Conservation (phyloP, 768 basidiomycete genomes). For the Tricholoma matsutake region DNA sequence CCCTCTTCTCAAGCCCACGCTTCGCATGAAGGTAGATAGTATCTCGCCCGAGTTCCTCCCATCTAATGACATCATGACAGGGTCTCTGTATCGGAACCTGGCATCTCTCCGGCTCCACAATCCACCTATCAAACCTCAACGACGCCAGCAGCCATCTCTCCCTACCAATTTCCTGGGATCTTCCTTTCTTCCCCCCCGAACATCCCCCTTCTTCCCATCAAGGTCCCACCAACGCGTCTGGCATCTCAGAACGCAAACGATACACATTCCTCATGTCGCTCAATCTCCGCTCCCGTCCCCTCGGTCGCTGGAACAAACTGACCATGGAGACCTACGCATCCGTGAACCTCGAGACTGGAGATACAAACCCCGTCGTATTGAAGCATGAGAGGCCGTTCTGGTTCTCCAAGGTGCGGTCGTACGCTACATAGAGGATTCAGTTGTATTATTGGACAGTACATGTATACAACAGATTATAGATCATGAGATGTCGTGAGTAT, state of each 20-base stretch:
- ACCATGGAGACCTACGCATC: constrained; percentile 73
- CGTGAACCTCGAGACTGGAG: constrained; percentile 73
- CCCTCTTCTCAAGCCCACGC: constrained; percentile 67
- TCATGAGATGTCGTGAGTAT: background rate
- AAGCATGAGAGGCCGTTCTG: constrained; percentile 90
- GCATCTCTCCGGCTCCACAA: constrained; percentile 58
- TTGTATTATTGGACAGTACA: background rate
- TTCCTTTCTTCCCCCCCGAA: background rate
- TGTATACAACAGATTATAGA: background rate
- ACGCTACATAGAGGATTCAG: constrained; percentile 19
- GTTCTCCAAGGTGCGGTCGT: constrained; percentile 89
- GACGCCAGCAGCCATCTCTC: constrained; percentile 48
- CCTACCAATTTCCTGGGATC: constrained; percentile 16
- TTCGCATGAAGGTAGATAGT: constrained; percentile 68
- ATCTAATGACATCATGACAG: constrained; percentile 31
- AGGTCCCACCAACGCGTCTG: constrained; percentile 9
- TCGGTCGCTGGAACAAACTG: constrained; percentile 85
- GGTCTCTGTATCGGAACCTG: constrained; percentile 73
- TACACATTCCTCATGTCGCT: constrained; percentile 79
- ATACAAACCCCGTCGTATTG: constrained; percentile 62
- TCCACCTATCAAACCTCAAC: constrained; percentile 61
- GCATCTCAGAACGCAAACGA: constrained; percentile 27
- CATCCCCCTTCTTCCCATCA: constrained; percentile 2
- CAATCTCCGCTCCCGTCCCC: constrained; percentile 65
- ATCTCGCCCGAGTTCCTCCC: background rate